These are phyloP conservation scores for Aspergillus vadensis DNA, from an alignment of 2,329 filamentous ascomycete genomes.

Conservation along the genomic window DNA sequence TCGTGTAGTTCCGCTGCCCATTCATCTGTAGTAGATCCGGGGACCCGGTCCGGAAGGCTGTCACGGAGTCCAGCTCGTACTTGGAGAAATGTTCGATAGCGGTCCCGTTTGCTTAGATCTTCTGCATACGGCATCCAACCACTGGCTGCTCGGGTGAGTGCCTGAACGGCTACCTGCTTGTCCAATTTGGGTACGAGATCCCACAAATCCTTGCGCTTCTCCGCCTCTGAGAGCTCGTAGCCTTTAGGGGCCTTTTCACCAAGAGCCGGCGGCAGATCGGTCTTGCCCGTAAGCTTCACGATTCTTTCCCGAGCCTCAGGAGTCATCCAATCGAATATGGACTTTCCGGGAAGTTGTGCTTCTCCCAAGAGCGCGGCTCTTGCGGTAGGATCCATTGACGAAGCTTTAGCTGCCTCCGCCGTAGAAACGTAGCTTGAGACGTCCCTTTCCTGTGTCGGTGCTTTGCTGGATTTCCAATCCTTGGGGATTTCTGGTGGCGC, in stretches of 20 bases:
- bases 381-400: slow-evolving; percentile 71
- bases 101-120: slow-evolving; percentile 73
- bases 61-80: slow-evolving; percentile 66
- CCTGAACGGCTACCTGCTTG: slow-evolving; percentile 67
- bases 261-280: slow-evolving; percentile 73
- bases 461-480: slow-evolving; percentile 71
- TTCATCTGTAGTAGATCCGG: slow-evolving; percentile 63
- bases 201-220: slow-evolving; percentile 61
- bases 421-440: slow-evolving; percentile 62
- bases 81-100: slow-evolving; percentile 82
- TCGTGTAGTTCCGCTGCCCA: slow-evolving; percentile 79
- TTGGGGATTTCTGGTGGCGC: slow-evolving; percentile 47
- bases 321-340: slow-evolving; percentile 90
- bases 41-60: slow-evolving; percentile 59
- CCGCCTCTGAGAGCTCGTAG: slow-evolving; percentile 63
- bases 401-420: slow-evolving; percentile 75
- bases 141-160: slow-evolving; percentile 64
- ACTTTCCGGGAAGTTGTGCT: slow-evolving; percentile 80
- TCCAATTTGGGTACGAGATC: slow-evolving; percentile 66
- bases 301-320: slow-evolving; percentile 75
- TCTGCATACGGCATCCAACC: slow-evolving; percentile 84
- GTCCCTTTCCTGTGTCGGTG: slow-evolving; percentile 38
- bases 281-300: slow-evolving; percentile 71
- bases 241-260: slow-evolving; percentile 70
- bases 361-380: slow-evolving; percentile 82